Base-by-base conservation (phyloP, 208 protist genomes). In the Trichomonas tenax region DNA sequence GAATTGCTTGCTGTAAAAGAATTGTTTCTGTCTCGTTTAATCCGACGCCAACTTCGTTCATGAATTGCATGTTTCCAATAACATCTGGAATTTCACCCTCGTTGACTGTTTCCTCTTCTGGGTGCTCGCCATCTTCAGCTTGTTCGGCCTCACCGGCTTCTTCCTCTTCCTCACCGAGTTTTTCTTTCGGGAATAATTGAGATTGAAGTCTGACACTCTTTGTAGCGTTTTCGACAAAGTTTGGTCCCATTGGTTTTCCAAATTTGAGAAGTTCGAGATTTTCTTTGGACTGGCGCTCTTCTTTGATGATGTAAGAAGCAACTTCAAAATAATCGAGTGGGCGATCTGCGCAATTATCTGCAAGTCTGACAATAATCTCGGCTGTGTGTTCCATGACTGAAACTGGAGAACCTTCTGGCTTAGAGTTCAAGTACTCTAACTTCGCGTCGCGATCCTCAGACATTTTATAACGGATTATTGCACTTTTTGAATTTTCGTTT, bases 291-390 rank as follows among this genome's bases (percentile, higher is more conserved):
- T 93, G 86, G 11, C 86, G 23, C 38, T 93, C 34, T 51, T 93
- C 86, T 93, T 93, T 93, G 14, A 93, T 34, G 45, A 93, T 93
- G 31, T 93, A 93, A 31, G 86, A 93, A 93, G 45, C 41, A 38
- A 44, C 40, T 93, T 93, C 86, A 36, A 93, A 93, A 51, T 51
- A 93, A 93, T 93, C 86, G n/a, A 93, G 41, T 51, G 86, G 86
- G 17, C 86, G 86, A 34, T 93, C 86, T 48, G 86, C 15, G 17
- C 86, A 41, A 51, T 48, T 48, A 58, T 93, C 86, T 34, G 44
- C 40, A 26, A 93, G 41, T 34, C 31, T 93, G 17, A 93, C 17
- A 17, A 93, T 23, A 38, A 44, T 51, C 46, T 93, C 86, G 38
- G 40, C 44, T 11, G 45, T 44, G 9, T 93, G 86, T 6, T 93